Evolutionary conservation across 2,329 filamentous ascomycete species (phyloP), one percentile per base, ranked within the genome.

Genomic region (Paecilomyces formosus): DNA sequence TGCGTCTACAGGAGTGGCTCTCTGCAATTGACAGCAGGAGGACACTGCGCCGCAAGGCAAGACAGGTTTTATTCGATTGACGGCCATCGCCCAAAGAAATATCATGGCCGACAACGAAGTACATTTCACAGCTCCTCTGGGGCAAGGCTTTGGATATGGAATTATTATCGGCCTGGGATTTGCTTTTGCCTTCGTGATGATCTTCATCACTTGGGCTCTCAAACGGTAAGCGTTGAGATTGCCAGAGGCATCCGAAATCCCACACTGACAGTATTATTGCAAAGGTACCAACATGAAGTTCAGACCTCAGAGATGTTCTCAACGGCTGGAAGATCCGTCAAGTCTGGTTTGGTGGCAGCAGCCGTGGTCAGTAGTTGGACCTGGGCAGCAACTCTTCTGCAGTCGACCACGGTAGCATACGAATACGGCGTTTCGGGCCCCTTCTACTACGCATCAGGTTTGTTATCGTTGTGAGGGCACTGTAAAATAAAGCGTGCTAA

Each of bases 311-410:
- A 96, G 76, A 94, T 92, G 85, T 96, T 96, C 80, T 92, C 84
- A 63, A 96, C 92, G 0, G 92, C 92, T 55, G 91, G 91, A 18
- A 82, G 92, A 61, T 92, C 89, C 1, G 90, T 96, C 64, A 96
- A 96, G 71, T 92, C 90, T 8, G 92, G 92, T 51, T 81, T 96
- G 13, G 90, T 96, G 0, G 89, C 90, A 11, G 89, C 90, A 4
- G 92, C 91, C 15, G 92, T 96, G n/a, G 90, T 96, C 3, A 92
- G 88, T 15, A 92, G 88, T 4, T 96, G 92, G 92, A 96, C 92
- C 0, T 96, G 91, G 91, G 91, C 90, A 0, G 91, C 90, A 22
- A 94, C 90, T 0, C 79, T 93, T 1, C 80, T 94, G 2, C 90
- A 94, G 69, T 89, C 85, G 1, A 87, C 89, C 0, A 84, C 86